These are phyloP conservation scores for Hypoxylon sp. DNA, from an alignment of 2,329 filamentous ascomycete genomes.

Conservation along the genomic window DNA sequence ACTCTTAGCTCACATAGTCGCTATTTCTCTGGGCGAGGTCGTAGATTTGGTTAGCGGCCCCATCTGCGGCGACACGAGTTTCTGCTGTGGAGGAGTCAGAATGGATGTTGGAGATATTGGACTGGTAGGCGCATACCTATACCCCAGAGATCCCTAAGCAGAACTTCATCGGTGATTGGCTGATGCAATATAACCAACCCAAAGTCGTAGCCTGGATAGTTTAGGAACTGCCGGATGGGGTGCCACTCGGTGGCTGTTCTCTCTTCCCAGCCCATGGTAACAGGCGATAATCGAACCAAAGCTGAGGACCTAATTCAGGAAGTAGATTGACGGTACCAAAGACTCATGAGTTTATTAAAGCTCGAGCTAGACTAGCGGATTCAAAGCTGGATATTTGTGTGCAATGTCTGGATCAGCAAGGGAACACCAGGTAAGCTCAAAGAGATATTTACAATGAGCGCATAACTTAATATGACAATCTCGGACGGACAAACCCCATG, in stretches of 20 bases:
- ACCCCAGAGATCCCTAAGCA: conserved; percentile 48
- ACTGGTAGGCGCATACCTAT: conserved; percentile 39
- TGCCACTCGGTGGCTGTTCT: conserved; percentile 49
- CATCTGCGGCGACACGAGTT: conserved; percentile 85
- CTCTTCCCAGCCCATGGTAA: conserved; percentile 27
- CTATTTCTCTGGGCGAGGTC: conserved; percentile 49
- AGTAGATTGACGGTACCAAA: not conserved
- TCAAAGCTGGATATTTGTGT: not conserved
- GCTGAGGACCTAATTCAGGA: not conserved
- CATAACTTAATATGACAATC: not conserved
- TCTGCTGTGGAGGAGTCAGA: conserved; percentile 61
- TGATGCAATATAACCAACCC: conserved; percentile 72
- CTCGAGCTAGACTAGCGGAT: not conserved
- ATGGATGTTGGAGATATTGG: not conserved
- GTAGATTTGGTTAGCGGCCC: conserved; percentile 83
- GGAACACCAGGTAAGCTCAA: not conserved
- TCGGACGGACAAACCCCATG: not conserved
- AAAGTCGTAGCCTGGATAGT: conserved; percentile 51
- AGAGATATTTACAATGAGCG: not conserved
- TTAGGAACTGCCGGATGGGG: conserved; percentile 48
- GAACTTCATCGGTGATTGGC: conserved; percentile 57
- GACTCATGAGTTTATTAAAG: not conserved
- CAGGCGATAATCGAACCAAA: not conserved
- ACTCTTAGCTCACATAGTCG: conserved; percentile 29
- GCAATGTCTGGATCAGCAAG: not conserved